These are phyloP conservation scores for Chenopodium suecicum DNA, from an alignment of 148 eudicot genomes.

Conservation along the genomic window DNA sequence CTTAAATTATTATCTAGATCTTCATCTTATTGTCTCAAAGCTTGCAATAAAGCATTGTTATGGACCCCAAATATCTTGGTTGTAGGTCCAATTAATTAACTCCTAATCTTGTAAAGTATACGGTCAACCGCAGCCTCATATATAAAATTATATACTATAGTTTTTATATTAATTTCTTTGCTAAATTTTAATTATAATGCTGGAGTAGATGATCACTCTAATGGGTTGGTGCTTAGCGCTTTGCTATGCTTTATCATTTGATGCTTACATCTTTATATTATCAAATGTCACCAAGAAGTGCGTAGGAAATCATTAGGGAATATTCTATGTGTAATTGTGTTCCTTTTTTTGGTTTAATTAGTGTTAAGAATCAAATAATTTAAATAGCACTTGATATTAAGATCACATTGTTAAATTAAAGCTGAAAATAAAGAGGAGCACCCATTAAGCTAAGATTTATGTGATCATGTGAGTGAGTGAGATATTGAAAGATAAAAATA, in stretches of 20 bases:
- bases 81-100: slow-evolving; percentile 7
- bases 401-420: too few species aligned
- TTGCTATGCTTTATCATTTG: slow-evolving; percentile 10
- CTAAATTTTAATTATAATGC: neutral
- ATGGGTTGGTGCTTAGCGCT: slow-evolving; percentile 11
- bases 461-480: neutral
- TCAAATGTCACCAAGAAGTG: neutral
- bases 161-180: neutral
- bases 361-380: neutral
- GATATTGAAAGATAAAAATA: too few species aligned
- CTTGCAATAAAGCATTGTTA: slow-evolving; percentile 6
- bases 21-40: neutral
- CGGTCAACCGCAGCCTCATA: slow-evolving; percentile 7
- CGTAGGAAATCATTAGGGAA: slow-evolving; percentile 19
- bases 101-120: slow-evolving; percentile 10
- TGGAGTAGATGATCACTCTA: slow-evolving; percentile 4
- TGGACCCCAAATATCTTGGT: slow-evolving; percentile 12
- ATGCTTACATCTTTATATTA: slow-evolving; percentile 1
- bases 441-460: too few species aligned
- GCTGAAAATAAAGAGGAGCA: neutral
- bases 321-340: neutral
- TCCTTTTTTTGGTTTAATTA: neutral
- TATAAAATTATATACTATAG: neutral
- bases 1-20: slow-evolving; percentile 3
- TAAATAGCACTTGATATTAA: neutral